Percentiles rank a stretch among this genome's conserved stretches.
Conservation (phyloP, 139 green algal species). For the Nannochloris sp. region DNA sequence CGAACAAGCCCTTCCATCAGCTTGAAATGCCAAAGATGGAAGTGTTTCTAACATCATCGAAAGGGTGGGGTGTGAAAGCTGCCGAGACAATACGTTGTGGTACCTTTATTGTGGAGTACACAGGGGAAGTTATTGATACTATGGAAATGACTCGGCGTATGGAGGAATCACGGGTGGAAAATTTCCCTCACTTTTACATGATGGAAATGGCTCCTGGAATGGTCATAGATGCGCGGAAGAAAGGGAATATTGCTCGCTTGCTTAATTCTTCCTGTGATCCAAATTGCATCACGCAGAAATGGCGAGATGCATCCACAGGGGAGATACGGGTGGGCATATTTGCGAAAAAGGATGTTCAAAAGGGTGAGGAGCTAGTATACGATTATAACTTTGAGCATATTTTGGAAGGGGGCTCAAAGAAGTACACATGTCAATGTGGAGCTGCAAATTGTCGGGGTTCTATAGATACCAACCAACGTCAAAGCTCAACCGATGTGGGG, state of each 20-base stretch:
- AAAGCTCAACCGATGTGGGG: constrained; percentile 31
- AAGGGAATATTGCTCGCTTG: constrained; percentile 67
- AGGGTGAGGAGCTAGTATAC: constrained; percentile 77
- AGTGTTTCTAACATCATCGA: constrained; percentile 63
- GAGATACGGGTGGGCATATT: constrained; percentile 48
- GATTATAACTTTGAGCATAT: constrained; percentile 70
- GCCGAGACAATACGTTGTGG: constrained; percentile 35
- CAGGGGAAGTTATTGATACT: constrained; percentile 56
- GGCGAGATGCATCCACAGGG: constrained; percentile 51
- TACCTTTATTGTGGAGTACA: constrained; percentile 81
- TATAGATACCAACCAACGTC: constrained; percentile 41
- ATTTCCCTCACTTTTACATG: constrained; percentile 74
- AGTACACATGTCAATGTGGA: constrained; percentile 65
- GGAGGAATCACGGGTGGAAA: constrained; percentile 37
- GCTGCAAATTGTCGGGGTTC: constrained; percentile 75
- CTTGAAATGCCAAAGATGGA: constrained; percentile 49
- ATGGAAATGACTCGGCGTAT: constrained; percentile 50
- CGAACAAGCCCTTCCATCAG: constrained; percentile 68
- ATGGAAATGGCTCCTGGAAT: constrained; percentile 68
- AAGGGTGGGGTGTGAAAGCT: constrained; percentile 59
- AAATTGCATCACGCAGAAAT: constrained; percentile 86
- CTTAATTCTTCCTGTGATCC: constrained; percentile 80
- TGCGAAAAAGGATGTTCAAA: constrained; percentile 33
- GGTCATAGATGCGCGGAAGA: constrained; percentile 70
- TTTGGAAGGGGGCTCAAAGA: constrained; percentile 14